Evolutionary conservation across 306 rosid genomes (phyloP).

Genomic region (Ceratonia siliqua): DNA sequence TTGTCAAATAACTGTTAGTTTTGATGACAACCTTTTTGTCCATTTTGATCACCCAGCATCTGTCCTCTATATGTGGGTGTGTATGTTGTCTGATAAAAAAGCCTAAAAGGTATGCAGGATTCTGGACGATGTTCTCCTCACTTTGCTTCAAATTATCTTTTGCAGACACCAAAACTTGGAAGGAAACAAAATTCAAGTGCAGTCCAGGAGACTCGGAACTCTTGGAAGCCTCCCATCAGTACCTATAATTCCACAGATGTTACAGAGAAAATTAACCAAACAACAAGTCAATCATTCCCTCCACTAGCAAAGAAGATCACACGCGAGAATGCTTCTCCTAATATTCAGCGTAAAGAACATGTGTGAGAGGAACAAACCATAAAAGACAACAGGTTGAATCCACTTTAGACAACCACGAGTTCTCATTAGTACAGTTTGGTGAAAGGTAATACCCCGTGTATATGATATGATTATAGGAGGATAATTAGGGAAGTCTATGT

Average conservation of each 20-base stretch:
- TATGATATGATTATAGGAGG: constrained; percentile 9
- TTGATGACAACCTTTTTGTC: too few species aligned
- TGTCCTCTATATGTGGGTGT: too few species aligned
- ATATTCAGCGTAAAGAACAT: constrained; percentile 55
- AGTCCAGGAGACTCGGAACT: constrained; percentile 38
- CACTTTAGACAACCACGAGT: background rate
- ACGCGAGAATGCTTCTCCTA: constrained; percentile 77
- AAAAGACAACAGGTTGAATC: background rate
- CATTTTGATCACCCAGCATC: too few species aligned
- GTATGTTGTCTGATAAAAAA: too few species aligned
- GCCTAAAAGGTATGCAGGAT: too few species aligned
- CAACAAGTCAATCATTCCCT: constrained; percentile 38
- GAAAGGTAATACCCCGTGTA: constrained; percentile 12
- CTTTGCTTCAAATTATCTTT: background rate
- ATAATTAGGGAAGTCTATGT: constrained; percentile 1
- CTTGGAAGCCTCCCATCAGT: constrained; percentile 47
- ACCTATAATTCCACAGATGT: constrained; percentile 36
- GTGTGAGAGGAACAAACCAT: constrained; percentile 19
- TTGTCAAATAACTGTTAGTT: too few species aligned
- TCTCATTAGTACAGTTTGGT: constrained; percentile 20
- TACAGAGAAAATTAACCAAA: constrained; percentile 29
- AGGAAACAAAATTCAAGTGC: constrained; percentile 41
- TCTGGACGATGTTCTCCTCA: constrained; percentile 3
- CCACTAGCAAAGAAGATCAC: constrained; percentile 45
- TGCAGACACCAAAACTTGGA: constrained; percentile 52